Base-by-base conservation (phyloP, 495 filamentous ascomycete species). In the Talaromyces borbonicus region DNA sequence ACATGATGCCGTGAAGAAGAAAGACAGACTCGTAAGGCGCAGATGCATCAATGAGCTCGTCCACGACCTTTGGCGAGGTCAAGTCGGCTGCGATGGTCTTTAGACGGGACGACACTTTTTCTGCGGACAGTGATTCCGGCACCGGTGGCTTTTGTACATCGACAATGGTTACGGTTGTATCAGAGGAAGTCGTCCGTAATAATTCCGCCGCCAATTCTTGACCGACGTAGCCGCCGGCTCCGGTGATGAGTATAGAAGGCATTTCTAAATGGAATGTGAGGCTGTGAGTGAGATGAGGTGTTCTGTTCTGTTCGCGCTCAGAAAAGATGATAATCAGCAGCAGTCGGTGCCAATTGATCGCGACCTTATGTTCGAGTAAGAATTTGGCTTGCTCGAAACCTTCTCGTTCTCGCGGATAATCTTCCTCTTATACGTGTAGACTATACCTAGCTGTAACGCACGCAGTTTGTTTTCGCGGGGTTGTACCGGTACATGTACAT, bases 1-100 rank as follows among this genome's bases (percentile, higher is more conserved):
- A 87, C 86, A 90, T 90, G 63, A 93, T 87, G 37, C 87, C 87
- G 62, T 93, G 87, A 53, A 93, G 79, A 44, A 89, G 58, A 66
- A 84, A 90, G 53, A 85, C 69, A 12, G 78, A 81, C 51, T 77
- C 69, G 11, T 81, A 73, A 26, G 65, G 74, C 12, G 56, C 56
- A 24, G 57, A 51, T 15, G 48, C 41, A 16, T 54, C 58, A 46
- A 69, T 61, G 15, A 84, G 55, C 22, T 83, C 53, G 24, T 79
- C 68, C 46, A 79, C 77, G 49, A 75, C 79, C n/a, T 67, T 47
- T 0, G 69, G 53, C 20, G 70, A 71, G 47, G 75, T 74, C 39
- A 89, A 73, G 60, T 89, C 83, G 1, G 81, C 83, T 15, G 71
- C 59, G 12, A 84, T 50, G 44, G 69, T 61, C n/a, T 52, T 72